Percentiles rank a stretch among this genome's conserved stretches.
Conservation (phyloP, 441 rosid genomes). For the Populus hybrid region DNA sequence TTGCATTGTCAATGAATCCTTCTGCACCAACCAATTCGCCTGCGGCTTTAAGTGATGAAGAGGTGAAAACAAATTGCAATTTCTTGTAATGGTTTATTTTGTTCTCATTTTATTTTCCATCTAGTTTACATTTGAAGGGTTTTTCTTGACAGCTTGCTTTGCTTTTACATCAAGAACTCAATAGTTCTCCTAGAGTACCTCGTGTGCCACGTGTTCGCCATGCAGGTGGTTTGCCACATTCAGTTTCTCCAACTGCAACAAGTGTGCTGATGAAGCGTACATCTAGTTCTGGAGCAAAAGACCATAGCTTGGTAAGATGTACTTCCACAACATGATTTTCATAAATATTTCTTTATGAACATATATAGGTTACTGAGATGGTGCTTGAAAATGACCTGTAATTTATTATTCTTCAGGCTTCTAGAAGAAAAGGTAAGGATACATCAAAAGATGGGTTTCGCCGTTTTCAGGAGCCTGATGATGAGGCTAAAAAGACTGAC, state of each 20-base stretch:
- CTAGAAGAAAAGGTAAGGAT: slow-evolving; percentile 79
- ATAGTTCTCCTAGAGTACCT: slow-evolving; percentile 97
- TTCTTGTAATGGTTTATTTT: neutral
- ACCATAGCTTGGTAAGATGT: slow-evolving; percentile 58
- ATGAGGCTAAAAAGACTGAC: slow-evolving; percentile 55
- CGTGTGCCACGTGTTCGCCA: slow-evolving; percentile 94
- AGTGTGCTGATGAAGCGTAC: slow-evolving; percentile 66
- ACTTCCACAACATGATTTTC: neutral
- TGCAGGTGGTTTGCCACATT: slow-evolving; percentile 71
- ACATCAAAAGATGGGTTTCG: slow-evolving; percentile 50
- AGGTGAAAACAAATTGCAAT: slow-evolving; percentile 37
- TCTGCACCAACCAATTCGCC: slow-evolving; percentile 43
- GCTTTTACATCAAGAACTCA: slow-evolving; percentile 97
- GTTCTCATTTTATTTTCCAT: neutral
- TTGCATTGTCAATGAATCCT: slow-evolving; percentile 39
- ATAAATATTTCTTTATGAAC: neutral
- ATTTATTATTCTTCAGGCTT: slow-evolving; percentile 43
- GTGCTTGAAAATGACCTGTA: slow-evolving; percentile 11
- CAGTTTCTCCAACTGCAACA: slow-evolving; percentile 68
- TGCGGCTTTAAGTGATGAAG: slow-evolving; percentile 82
- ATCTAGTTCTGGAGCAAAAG: slow-evolving; percentile 74
- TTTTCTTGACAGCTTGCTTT: slow-evolving; percentile 68
- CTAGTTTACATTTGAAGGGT: no score
- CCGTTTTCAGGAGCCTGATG: slow-evolving; percentile 49
- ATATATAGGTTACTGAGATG: neutral